Evolutionary conservation across 1,139 yeast genomes (phyloP).

Genomic region (Sugiyamaella xylanicola): DNA sequence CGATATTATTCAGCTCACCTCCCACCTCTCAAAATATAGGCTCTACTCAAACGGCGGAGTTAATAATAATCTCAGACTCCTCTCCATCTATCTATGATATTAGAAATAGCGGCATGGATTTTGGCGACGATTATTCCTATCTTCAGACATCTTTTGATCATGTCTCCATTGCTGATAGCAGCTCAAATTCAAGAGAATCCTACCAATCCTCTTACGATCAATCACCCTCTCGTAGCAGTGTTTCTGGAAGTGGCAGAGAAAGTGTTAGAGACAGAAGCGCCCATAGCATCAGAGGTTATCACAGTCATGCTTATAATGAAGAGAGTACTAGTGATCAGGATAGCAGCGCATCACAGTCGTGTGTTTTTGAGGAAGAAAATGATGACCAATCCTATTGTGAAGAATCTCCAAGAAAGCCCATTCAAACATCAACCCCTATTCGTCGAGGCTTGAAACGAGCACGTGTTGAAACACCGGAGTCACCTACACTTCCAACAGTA

Average conservation of each 20-base stretch:
- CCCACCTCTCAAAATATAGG: neutral
- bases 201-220: too few relatives aligned
- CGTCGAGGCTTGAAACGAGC: neutral
- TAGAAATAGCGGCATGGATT: neutral
- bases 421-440: neutral
- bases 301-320: too few relatives aligned
- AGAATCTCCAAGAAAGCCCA: neutral
- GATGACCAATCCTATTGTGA: constrained; percentile 1
- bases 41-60: neutral
- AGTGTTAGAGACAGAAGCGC: neutral
- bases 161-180: too few relatives aligned
- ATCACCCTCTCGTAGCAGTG: neutral
- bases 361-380: constrained; percentile 37
- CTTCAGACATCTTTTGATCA: neutral
- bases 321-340: too few relatives aligned
- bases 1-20: neutral
- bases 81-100: neutral
- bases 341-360: too few relatives aligned
- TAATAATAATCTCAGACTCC: too few relatives aligned
- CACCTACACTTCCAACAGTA: constrained; percentile 3
- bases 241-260: neutral
- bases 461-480: neutral
- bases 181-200: too few relatives aligned
- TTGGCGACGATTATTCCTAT: neutral
- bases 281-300: too few relatives aligned